phyloP scores from a whole-genome alignment of 1,284 basidiomycete species.

The Cryptococcus sp. region DNA sequence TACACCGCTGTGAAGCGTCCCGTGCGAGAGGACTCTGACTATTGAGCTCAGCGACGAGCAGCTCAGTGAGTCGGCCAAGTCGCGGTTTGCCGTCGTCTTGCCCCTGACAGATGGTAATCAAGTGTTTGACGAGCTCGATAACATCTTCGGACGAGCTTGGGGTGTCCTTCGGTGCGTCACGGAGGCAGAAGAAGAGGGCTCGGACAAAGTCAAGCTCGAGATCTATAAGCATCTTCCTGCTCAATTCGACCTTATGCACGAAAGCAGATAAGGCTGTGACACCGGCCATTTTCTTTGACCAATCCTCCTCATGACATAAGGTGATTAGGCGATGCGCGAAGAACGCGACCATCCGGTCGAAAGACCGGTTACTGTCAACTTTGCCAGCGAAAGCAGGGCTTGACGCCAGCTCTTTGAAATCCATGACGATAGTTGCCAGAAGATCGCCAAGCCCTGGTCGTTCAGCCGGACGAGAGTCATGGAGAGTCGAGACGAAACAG shows the following conservation, averaged over 20 bases:
- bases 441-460: slow-evolving; percentile 64
- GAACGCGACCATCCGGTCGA: slow-evolving; percentile 65
- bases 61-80: slow-evolving; percentile 66
- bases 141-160: slow-evolving; percentile 81
- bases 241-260: slow-evolving; percentile 69
- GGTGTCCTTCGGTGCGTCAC: slow-evolving; percentile 91
- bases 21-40: slow-evolving; percentile 86
- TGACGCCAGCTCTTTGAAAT: slow-evolving; percentile 64
- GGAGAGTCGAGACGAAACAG: slow-evolving; percentile 76
- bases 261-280: slow-evolving; percentile 80
- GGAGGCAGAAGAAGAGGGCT: slow-evolving; percentile 88
- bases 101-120: slow-evolving; percentile 72
- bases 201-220: slow-evolving; percentile 89
- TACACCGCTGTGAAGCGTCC: slow-evolving; percentile 78
- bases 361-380: slow-evolving; percentile 61
- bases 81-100: slow-evolving; percentile 54
- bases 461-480: slow-evolving; percentile 65
- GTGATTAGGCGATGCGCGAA: slow-evolving; percentile 77
- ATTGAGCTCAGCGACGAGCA: slow-evolving; percentile 87
- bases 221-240: slow-evolving; percentile 79
- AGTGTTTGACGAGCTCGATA: slow-evolving; percentile 72
- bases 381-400: slow-evolving; percentile 47
- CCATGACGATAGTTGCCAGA: slow-evolving; percentile 65
- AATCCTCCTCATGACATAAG: slow-evolving; percentile 84
- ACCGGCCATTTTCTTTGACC: slow-evolving; percentile 83